Percentiles rank a stretch among this genome's conserved stretches.
Evolutionary conservation across 306 rosid genomes (phyloP).

Genomic region (Senna tora): DNA sequence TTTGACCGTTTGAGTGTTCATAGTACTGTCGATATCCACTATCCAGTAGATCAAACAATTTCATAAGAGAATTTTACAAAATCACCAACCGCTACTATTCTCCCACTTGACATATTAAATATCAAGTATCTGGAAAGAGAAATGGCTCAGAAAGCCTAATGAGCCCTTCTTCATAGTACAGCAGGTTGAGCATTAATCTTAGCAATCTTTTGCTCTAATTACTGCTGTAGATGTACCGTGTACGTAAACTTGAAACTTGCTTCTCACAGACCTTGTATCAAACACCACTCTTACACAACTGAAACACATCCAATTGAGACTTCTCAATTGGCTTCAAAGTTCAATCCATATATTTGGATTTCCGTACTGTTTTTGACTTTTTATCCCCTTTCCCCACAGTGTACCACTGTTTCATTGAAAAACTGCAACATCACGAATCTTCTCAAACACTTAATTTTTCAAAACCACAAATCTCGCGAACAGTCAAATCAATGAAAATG

Average conservation of each 20-base stretch:
- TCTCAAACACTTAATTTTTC: neutral
- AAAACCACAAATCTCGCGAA: neutral
- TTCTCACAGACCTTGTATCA: conserved; percentile 21
- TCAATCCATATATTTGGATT: conserved; percentile 8
- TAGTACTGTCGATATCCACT: neutral
- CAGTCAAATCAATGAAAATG: neutral
- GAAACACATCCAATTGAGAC: conserved; percentile 15
- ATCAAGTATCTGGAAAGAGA: neutral
- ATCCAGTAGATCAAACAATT: conserved; percentile 8
- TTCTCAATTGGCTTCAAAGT: neutral
- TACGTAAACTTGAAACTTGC: conserved; percentile 18
- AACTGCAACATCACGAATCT: conserved; percentile 17
- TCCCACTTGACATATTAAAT: neutral
- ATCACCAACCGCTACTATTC: neutral
- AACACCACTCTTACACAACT: conserved; percentile 26
- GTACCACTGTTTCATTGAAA: conserved; percentile 41
- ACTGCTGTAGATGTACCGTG: neutral
- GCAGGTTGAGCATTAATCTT: neutral
- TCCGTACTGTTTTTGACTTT: neutral
- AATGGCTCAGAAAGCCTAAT: neutral
- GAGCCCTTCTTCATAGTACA: neutral
- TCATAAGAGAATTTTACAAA: neutral
- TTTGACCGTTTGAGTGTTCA: neutral
- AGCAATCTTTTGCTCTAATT: neutral
- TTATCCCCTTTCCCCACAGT: neutral